phyloP scores from a whole-genome alignment of 1,284 basidiomycete species.

The Papiliotrema laurentii region DNA sequence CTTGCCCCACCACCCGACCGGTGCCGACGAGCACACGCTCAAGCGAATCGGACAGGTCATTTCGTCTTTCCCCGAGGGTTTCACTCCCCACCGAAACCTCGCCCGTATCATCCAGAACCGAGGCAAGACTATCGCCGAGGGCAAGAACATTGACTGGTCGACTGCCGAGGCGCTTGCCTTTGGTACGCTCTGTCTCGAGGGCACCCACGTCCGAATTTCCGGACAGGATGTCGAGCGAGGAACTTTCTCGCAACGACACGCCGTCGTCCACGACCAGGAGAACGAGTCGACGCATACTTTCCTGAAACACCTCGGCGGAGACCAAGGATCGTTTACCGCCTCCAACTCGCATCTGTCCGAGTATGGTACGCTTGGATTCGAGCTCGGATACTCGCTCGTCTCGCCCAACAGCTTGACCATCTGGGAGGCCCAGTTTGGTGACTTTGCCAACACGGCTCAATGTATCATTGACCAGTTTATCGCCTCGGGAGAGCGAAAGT shows the following conservation, averaged over 20 bases:
- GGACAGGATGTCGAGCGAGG: slow-evolving; percentile 99
- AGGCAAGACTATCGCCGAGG: slow-evolving; percentile 86
- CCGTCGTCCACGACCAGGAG: slow-evolving; percentile 92
- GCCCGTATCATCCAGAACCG: slow-evolving; percentile 84
- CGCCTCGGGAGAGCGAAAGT: slow-evolving; percentile 95
- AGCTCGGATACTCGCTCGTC: slow-evolving; percentile 97
- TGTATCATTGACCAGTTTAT: slow-evolving; percentile 99
- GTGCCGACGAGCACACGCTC: slow-evolving; percentile 71
- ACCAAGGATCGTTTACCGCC: slow-evolving; percentile 86
- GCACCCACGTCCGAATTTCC: slow-evolving; percentile 89
- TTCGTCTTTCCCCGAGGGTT: slow-evolving; percentile 76
- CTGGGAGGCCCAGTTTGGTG: slow-evolving; percentile 99
- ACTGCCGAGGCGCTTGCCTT: slow-evolving; percentile 99
- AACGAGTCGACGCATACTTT: slow-evolving; percentile 88
- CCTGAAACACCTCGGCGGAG: slow-evolving; percentile 78
- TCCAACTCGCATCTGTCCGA: slow-evolving; percentile 98
- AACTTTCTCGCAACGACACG: slow-evolving; percentile 99
- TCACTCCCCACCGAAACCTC: slow-evolving; percentile 88
- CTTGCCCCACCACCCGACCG: slow-evolving; percentile 83
- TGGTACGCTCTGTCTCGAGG: slow-evolving; percentile 86
- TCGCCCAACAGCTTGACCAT: slow-evolving; percentile 90
- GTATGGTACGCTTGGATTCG: slow-evolving; percentile 92
- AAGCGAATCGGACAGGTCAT: slow-evolving; percentile 81
- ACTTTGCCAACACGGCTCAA: slow-evolving; percentile 61
- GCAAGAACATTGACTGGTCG: slow-evolving; percentile 92